These are phyloP conservation scores for Pyrus bretschneideri DNA, from an alignment of 306 rosid species.

Conservation along the genomic window DNA sequence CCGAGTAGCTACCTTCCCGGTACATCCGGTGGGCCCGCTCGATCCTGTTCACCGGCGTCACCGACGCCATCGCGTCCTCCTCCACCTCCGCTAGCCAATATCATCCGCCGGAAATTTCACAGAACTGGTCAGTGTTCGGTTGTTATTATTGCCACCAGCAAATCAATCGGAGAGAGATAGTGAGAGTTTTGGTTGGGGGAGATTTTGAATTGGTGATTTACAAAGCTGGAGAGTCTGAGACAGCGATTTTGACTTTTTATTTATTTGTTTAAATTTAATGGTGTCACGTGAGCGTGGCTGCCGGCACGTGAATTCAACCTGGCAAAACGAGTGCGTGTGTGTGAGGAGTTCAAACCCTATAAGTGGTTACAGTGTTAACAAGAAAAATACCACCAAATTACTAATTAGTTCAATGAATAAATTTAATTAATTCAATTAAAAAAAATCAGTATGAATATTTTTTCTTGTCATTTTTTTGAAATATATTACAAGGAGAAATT, in stretches of 20 bases:
- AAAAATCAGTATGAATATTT: too few species aligned
- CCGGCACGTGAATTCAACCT: background rate
- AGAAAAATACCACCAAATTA: too few species aligned
- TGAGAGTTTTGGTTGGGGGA: background rate
- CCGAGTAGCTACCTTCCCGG: slow-evolving; percentile 68
- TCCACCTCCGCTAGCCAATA: background rate
- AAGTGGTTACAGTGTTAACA: too few species aligned
- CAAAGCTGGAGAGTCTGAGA: background rate
- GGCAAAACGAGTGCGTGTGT: background rate
- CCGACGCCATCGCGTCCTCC: slow-evolving; percentile 34
- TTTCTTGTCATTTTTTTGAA: too few species aligned
- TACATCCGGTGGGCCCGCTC: slow-evolving; percentile 85
- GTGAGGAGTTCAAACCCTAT: too few species aligned
- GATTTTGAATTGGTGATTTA: background rate
- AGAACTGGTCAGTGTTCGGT: background rate
- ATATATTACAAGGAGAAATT: too few species aligned
- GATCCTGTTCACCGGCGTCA: slow-evolving; percentile 57
- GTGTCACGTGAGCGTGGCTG: background rate
- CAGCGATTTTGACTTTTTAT: background rate
- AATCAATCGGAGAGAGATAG: background rate
- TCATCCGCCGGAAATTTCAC: background rate
- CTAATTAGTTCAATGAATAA: too few species aligned
- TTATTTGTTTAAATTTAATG: background rate
- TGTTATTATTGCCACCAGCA: background rate
- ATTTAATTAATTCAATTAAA: too few species aligned